Evolutionary conservation across 495 filamentous ascomycete species (phyloP), one percentile per base, ranked within the genome.

Genomic region (Neurospora africana): DNA sequence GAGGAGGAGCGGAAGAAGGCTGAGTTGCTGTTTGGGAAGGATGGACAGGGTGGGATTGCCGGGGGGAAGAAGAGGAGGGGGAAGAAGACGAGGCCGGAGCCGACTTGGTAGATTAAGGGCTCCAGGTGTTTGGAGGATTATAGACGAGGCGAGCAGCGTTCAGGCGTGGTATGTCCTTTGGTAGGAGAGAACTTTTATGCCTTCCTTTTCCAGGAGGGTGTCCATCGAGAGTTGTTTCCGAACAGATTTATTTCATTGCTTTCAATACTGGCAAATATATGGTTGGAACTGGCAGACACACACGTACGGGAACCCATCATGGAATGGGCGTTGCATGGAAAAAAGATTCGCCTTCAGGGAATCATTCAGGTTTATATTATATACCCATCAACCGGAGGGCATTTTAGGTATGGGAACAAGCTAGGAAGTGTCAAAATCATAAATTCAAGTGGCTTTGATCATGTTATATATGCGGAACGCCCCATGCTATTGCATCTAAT

Each of bases 21-120:
- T 81, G 85, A 89, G 72, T 83, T 86, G 41, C 75, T 86, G 47
- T 76, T 87, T 70, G 85, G 81, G 40, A 85, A 84, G 30, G 80
- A 81, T 30, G 82, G 81, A 15, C 78, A 75, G 19, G 41, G 41
- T n/a, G 41, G 41, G 6, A 8, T 43, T 8, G 77, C 76, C 5
- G 77, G 79, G 2, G 78, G 74, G 4, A 82, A 78, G 38, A 84
- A 84, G 41, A 83, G 83, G 70, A 71, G 68, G 44, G 73, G 74
- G 76, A 82, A 81, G 73, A 77, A 76, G 75, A 68, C 72, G 11
- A 69, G 71, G 75, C 74, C 61, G 75, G 69, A 61, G 1, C n/a
- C 21, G 4, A 53, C 44, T 53, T 53, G 44, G 44, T 53, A n/a
- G 9, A 36, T 6, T 0, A 7, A 19, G 17, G 40, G 17, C 1